Evolutionary conservation across 805 yeast genomes (phyloP).

Genomic region (Candida suzukii): DNA sequence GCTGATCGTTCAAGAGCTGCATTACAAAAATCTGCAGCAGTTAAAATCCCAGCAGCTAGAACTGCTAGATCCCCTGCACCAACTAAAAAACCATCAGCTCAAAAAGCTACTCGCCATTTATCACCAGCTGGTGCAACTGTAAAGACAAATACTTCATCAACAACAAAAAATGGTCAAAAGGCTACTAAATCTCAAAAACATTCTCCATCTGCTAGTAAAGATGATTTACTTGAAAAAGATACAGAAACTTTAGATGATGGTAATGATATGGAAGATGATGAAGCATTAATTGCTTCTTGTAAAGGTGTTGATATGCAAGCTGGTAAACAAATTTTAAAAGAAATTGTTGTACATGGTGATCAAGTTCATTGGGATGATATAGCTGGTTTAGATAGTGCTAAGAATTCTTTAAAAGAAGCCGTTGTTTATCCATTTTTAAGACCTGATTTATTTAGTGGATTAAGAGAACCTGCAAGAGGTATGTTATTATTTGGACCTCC

Average conservation of each 20-base stretch:
- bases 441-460: conserved; percentile 86
- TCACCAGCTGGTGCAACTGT: not conserved
- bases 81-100: conserved; percentile 2
- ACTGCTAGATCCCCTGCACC: conserved; percentile 11
- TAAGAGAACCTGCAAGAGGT: conserved; percentile 94
- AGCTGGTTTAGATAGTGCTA: conserved; percentile 88
- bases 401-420: conserved; percentile 82
- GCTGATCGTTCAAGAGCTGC: conserved; percentile 26
- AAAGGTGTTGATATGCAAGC: conserved; percentile 73
- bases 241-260: conserved; percentile 22
- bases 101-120: not conserved
- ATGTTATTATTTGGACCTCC: conserved; percentile 97
- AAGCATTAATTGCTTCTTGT: conserved; percentile 35
- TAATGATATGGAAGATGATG: conserved; percentile 20
- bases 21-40: conserved; percentile 25
- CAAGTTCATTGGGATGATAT: conserved; percentile 93
- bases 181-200: not conserved
- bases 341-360: conserved; percentile 84
- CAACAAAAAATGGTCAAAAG: not conserved
- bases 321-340: conserved; percentile 79
- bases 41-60: conserved; percentile 14
- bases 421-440: conserved; percentile 93
- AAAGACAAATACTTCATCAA: not conserved
- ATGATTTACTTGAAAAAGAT: conserved; percentile 17
- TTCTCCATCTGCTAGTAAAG: conserved; percentile 1